Percentiles rank a stretch among this genome's conserved stretches.
phyloP scores from a whole-genome alignment of 768 basidiomycete species.

The Panus rudis region DNA sequence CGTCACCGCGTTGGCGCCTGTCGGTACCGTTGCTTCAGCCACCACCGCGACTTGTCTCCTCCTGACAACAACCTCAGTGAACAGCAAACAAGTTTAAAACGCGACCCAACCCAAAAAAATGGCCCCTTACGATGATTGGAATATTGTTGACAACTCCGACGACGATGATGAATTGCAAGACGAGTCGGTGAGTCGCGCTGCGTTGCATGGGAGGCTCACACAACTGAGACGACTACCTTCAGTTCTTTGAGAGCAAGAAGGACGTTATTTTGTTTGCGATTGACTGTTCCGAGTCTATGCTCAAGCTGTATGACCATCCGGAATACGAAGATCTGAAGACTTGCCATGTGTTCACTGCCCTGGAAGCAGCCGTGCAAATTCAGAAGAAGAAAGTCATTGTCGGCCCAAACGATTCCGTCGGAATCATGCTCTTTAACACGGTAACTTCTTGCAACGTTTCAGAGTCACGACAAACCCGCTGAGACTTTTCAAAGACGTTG shows the following conservation, averaged over 20 bases:
- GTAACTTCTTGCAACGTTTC: constrained; percentile 37
- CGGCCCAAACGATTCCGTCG: constrained; percentile 84
- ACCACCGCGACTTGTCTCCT: too few species aligned
- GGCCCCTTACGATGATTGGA: constrained; percentile 78
- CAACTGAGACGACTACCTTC: constrained; percentile 5
- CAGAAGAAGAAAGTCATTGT: constrained; percentile 86
- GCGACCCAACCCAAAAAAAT: constrained; percentile 37
- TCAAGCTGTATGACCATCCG: constrained; percentile 57
- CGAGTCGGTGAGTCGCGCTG: constrained; percentile 36
- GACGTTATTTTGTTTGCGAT: constrained; percentile 95
- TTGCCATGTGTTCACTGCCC: constrained; percentile 70
- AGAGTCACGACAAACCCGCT: neutral
- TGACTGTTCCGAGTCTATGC: constrained; percentile 91
- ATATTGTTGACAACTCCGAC: constrained; percentile 67
- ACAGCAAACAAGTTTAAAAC: too few species aligned
- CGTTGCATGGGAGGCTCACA: constrained; percentile 6
- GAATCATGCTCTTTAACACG: constrained; percentile 89
- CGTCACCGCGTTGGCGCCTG: too few species aligned
- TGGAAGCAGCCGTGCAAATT: constrained; percentile 80
- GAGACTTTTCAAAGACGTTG: constrained; percentile 21
- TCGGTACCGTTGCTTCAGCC: too few species aligned
- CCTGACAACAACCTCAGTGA: too few species aligned
- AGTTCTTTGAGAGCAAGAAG: constrained; percentile 67
- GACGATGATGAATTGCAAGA: constrained; percentile 82
- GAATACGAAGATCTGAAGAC: constrained; percentile 59